Base-by-base conservation (phyloP, 345 rosid species). In the Populus ilicifolia region DNA sequence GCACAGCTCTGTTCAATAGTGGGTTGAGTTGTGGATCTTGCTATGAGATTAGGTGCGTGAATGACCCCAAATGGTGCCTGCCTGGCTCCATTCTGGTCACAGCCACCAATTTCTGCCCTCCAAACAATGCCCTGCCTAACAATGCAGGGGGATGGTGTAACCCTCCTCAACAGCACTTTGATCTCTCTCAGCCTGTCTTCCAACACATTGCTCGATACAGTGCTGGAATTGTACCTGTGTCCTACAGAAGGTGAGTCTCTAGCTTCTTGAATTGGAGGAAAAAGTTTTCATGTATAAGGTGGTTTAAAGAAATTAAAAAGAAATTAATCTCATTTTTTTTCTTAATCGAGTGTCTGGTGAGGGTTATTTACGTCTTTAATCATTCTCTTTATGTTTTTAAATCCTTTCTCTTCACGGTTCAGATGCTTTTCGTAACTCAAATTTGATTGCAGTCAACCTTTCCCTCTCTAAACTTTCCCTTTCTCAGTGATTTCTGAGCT, bases 81-180 rank as follows among this genome's bases (percentile, higher is more conserved):
- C 77, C 82, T 17, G 82, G 82, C 70, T 79, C 82, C 39, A 79
- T 79, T n/a, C 65, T 79, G 43, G 70, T 79, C 78, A 79, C 82
- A 11, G 82, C 82, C 65, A 79, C 82, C 69, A 79, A 79, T 62
- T 79, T 79, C 74, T 79, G 82, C 74, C 82, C 82, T 30, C 82
- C 82, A 25, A 79, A 79, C 76, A 79, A 79, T 74, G 82, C 82
- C 36, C 67, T 79, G 10, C 82, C 82, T 3, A 79, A 79, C 70
- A 74, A 74, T 69, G 78, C 78, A 5, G 82, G 82, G 2, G 82
- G 82, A 30, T 79, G 82, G 82, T 79, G 82, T 23, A 79, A 79
- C 65, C 82, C 82, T 69, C 82, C 82, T 17, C 69, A 17, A 46
- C 82, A 79, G 21, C 82, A 79, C 9, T 79, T 79, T 46, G 82